Conservation (phyloP, 345 rosid genomes). For the Citrus glauca region DNA sequence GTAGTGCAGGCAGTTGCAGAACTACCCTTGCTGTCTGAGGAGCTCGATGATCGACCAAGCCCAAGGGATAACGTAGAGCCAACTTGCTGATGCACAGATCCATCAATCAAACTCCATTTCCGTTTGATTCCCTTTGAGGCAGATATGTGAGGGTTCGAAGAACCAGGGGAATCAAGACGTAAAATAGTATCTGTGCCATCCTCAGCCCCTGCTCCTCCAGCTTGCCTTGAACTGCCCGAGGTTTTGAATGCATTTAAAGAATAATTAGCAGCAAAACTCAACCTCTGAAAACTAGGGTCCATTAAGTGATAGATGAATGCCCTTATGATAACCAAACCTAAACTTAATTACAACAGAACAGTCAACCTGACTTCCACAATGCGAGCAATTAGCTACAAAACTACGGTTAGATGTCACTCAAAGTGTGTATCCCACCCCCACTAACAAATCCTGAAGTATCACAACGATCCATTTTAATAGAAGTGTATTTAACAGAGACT, state of each 20-base stretch:
- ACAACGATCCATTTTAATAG: slow-evolving; percentile 57
- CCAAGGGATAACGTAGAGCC: slow-evolving; percentile 72
- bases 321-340: slow-evolving; percentile 40
- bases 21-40: slow-evolving; percentile 92
- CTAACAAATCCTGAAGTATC: slow-evolving; percentile 98
- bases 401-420: slow-evolving; percentile 39
- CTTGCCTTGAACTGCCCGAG: slow-evolving; percentile 44
- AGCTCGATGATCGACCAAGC: slow-evolving; percentile 66
- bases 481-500: slow-evolving; percentile 27
- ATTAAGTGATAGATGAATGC: slow-evolving; percentile 36
- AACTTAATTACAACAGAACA: slow-evolving; percentile 30
- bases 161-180: slow-evolving; percentile 71
- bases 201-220: slow-evolving; percentile 33
- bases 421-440: slow-evolving; percentile 62
- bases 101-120: slow-evolving; percentile 59
- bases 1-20: slow-evolving; percentile 70
- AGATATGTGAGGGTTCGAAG: slow-evolving; percentile 34
- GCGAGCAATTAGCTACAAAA: slow-evolving; percentile 50
- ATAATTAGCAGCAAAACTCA: slow-evolving; percentile 43
- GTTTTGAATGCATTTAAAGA: slow-evolving; percentile 53
- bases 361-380: slow-evolving; percentile 59
- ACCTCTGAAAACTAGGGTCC: slow-evolving; percentile 50
- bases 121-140: slow-evolving; percentile 62
- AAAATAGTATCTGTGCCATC: slow-evolving; percentile 52
- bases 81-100: slow-evolving; percentile 35